Percentiles rank a stretch among this genome's conserved stretches.
Evolutionary conservation across 306 rosid species (phyloP).

Genomic region (Cicer chorassanicum): DNA sequence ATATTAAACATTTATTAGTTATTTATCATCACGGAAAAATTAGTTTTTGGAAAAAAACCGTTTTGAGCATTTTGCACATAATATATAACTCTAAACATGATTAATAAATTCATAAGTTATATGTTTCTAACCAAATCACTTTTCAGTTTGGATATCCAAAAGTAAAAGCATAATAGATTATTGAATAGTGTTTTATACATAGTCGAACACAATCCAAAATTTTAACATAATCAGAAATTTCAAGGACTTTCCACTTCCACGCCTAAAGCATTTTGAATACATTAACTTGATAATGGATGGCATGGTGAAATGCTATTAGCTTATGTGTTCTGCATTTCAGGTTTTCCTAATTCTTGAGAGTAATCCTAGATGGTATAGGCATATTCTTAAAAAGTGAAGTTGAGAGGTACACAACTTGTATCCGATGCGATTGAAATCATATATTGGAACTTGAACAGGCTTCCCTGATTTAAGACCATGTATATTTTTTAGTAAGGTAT

Average conservation of each 20-base stretch:
- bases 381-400: constrained; percentile 20
- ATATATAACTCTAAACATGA: not conserved
- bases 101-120: constrained; percentile 17
- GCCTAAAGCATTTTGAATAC: constrained; percentile 16
- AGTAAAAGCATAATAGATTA: constrained; percentile 14
- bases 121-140: constrained; percentile 21
- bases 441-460: constrained; percentile 84
- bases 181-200: constrained; percentile 11
- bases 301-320: constrained; percentile 12
- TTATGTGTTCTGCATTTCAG: constrained; percentile 20
- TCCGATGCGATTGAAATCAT: constrained; percentile 91
- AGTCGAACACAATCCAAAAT: not conserved
- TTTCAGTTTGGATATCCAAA: constrained; percentile 8
- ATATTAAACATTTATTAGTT: not conserved
- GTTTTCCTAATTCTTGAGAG: constrained; percentile 42
- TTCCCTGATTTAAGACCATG: constrained; percentile 85
- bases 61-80: constrained; percentile 11
- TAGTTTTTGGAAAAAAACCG: not conserved
- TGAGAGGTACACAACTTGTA: constrained; percentile 71
- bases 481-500: constrained; percentile 85
- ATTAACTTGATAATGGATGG: constrained; percentile 15
- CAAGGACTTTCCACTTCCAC: constrained; percentile 31
- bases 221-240: constrained; percentile 27
- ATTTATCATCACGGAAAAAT: not conserved
- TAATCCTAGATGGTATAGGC: constrained; percentile 27